Evolutionary conservation across 352 stramenopile genomes (phyloP).

Genomic region (Pythium oligandrum): DNA sequence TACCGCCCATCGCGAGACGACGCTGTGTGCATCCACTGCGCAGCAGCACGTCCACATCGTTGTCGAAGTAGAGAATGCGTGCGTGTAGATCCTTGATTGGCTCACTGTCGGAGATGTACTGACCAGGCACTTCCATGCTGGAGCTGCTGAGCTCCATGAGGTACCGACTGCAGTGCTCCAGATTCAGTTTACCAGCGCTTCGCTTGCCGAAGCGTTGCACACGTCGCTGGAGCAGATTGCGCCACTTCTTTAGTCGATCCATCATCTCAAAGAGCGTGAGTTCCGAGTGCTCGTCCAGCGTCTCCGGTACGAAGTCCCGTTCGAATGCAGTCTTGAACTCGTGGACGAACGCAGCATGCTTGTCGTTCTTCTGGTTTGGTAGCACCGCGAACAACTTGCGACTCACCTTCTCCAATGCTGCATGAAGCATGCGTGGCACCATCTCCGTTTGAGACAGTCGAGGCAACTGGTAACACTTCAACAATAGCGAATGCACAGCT

Average conservation of each 20-base stretch:
- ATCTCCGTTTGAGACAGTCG: conserved; percentile 70
- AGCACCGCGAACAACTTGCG: conserved; percentile 87
- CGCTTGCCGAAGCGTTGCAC: conserved; percentile 74
- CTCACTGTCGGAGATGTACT: conserved; percentile 90
- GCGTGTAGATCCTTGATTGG: conserved; percentile 90
- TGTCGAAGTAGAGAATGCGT: conserved; percentile 88
- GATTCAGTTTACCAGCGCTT: conserved; percentile 61
- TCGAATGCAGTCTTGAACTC: conserved; percentile 86
- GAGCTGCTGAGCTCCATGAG: conserved; percentile 85
- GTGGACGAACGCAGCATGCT: conserved; percentile 84
- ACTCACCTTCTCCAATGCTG: conserved; percentile 89
- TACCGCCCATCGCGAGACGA: conserved; percentile 87
- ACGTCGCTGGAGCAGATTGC: conserved; percentile 81
- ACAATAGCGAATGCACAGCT: conserved; percentile 93
- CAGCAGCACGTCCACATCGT: conserved; percentile 76
- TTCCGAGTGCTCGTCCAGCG: conserved; percentile 15
- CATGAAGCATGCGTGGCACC: conserved; percentile 86
- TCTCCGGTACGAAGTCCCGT: conserved; percentile 63
- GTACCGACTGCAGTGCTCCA: conserved; percentile 88
- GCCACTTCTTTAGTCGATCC: conserved; percentile 89
- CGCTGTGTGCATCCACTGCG: conserved; percentile 89
- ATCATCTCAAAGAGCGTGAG: conserved; percentile 83
- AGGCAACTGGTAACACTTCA: conserved; percentile 90
- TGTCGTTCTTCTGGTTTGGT: conserved; percentile 84
- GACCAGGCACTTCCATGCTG: conserved; percentile 88